These are phyloP conservation scores for Mycena metata DNA, from an alignment of 768 basidiomycete genomes.

Conservation along the genomic window DNA sequence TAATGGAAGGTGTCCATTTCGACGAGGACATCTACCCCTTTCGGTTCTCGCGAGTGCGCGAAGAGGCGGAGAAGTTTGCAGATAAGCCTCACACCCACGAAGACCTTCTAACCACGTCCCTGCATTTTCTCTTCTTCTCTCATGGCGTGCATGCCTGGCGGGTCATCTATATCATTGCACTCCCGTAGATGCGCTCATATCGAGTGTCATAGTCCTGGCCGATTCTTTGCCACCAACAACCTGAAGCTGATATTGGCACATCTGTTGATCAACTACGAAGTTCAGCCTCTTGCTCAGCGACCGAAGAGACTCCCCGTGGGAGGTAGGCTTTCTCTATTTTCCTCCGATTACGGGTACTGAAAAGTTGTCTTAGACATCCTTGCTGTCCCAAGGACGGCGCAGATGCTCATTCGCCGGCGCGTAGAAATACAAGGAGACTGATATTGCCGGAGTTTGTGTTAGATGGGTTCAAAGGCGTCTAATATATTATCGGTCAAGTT, in stretches of 20 bases:
- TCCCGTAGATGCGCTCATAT: neutral
- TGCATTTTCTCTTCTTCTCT: conserved; percentile 26
- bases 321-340: too few species aligned
- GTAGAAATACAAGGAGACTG: neutral
- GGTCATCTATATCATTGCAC: neutral
- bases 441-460: too few species aligned
- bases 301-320: neutral
- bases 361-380: neutral
- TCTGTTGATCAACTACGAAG: conserved; percentile 22
- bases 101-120: conserved; percentile 29
- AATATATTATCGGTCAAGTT: too few species aligned
- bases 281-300: conserved; percentile 2
- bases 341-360: neutral
- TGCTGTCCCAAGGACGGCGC: neutral
- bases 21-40: conserved; percentile 31
- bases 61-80: conserved; percentile 2
- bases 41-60: conserved; percentile 32
- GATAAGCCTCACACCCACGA: conserved; percentile 30
- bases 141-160: conserved; percentile 31
- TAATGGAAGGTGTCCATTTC: conserved; percentile 35
- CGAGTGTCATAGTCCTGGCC: conserved; percentile 11
- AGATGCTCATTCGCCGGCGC: neutral
- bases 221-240: conserved; percentile 26
- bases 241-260: conserved; percentile 24
- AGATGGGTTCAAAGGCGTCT: too few species aligned